Base-by-base conservation (phyloP, 108 stramenopile species). In the Cafeteria roenbergensis region DNA sequence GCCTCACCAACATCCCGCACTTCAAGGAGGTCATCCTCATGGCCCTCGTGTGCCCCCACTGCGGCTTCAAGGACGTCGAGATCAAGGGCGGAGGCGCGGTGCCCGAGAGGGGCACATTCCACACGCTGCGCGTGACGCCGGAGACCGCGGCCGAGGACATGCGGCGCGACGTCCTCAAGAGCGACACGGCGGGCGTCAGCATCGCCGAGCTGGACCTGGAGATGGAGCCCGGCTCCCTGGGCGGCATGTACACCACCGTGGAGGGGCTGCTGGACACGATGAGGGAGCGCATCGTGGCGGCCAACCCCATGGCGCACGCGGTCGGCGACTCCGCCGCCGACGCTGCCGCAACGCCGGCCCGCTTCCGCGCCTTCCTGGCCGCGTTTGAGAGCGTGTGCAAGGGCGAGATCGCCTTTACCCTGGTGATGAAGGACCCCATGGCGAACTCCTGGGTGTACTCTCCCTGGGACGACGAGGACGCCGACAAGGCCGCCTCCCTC, bases 1-100 rank as follows among this genome's bases (percentile, higher is more conserved):
- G 88, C 65, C 38, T 88, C 24, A 81, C 86, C 9, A 66, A 88
- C 66, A 86, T 95, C 62, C 94, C 94, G 22, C 87, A 91, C 70
- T 95, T 95, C 73, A 90, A 92, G 78, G 88, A 93, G 60, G 69
- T 88, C 48, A 81, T 95, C 51, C 81, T 95, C 66, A 93, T 93
- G 90, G 68, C 75, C 35, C 75, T 91, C 57, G 42, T 74, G 35
- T 95, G 94, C 76, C 86, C 83, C 27, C 20, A 72, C 3, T 95
- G 94, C 78, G 94, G 94, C 31, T 91, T 75, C 58, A 74, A 71
- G 58, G 77, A 71, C 33, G 89, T 82, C 22, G 74, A 72, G 72
- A 57, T 82, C 3, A 92, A 95, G 76, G 88, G 86, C 12, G 91
- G 92, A 24, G 94, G 94, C 17, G 86, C 82, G 3, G 86, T 92